Conservation (phyloP, 306 rosid genomes). For the Malus fusca region DNA sequence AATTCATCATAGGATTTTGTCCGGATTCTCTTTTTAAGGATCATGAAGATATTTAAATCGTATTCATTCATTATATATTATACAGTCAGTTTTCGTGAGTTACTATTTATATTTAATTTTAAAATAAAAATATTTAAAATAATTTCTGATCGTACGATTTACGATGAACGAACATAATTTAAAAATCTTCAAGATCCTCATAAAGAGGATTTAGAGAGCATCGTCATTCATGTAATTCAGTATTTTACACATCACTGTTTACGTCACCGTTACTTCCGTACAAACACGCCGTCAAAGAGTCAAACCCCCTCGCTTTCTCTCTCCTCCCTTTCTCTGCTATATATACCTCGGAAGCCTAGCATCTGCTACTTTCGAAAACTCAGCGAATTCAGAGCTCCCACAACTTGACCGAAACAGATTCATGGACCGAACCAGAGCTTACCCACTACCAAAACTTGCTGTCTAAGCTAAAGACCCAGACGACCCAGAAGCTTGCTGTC, state of each 20-base stretch:
- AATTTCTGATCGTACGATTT: accelerated
- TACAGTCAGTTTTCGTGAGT: accelerated
- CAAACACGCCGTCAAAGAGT: background rate
- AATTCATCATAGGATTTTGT: too few species aligned
- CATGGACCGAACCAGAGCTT: background rate
- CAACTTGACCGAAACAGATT: background rate
- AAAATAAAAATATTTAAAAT: too few species aligned
- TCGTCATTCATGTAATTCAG: too few species aligned
- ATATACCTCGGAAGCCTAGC: slow-evolving; percentile 6
- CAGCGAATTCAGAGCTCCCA: background rate
- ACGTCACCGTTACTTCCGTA: slow-evolving; percentile 20
- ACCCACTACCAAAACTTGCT: background rate
- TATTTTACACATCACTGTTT: background rate
- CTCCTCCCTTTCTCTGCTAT: slow-evolving; percentile 9
- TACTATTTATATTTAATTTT: too few species aligned
- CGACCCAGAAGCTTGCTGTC: background rate
- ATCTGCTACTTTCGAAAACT: background rate
- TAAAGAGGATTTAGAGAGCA: too few species aligned
- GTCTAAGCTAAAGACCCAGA: background rate
- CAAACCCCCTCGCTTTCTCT: background rate
- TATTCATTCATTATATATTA: accelerated
- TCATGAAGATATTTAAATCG: accelerated
- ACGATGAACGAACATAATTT: too few species aligned
- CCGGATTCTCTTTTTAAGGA: too few species aligned
- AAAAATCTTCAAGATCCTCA: too few species aligned